Conservation (phyloP, 192 early-diverging fungal species). For the Entomortierella parvispora region DNA sequence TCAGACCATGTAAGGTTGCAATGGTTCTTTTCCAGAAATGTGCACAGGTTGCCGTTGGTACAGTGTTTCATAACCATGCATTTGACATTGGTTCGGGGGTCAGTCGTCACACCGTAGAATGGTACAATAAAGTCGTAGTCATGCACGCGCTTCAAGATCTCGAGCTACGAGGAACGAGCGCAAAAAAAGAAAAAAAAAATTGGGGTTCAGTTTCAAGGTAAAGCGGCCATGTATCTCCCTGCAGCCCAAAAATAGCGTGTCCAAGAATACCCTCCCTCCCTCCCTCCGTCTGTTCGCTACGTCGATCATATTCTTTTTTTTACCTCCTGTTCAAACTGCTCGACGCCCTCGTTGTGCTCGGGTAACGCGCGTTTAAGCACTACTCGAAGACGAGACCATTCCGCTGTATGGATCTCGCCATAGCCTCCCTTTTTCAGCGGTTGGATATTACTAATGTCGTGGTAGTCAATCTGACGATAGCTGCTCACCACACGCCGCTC, state of each 20-base stretch:
- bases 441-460: slow-evolving; percentile 36
- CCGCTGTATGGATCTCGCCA: slow-evolving; percentile 46
- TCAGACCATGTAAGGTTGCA: slow-evolving; percentile 39
- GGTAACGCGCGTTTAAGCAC: slow-evolving; percentile 38
- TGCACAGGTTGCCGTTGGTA: slow-evolving; percentile 42
- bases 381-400: slow-evolving; percentile 43
- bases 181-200: background rate
- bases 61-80: slow-evolving; percentile 52
- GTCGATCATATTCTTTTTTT: background rate
- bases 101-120: slow-evolving; percentile 40
- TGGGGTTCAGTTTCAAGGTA: no score
- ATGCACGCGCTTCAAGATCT: slow-evolving; percentile 44
- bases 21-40: slow-evolving; percentile 43
- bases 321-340: slow-evolving; percentile 50
- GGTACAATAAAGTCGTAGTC: slow-evolving; percentile 49
- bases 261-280: background rate
- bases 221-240: no score
- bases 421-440: slow-evolving; percentile 40
- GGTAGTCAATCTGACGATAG: slow-evolving; percentile 28
- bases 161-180: slow-evolving; percentile 23
- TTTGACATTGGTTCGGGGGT: slow-evolving; percentile 33
- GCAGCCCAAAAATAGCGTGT: no score
- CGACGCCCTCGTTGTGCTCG: slow-evolving; percentile 18
- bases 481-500: slow-evolving; percentile 26
- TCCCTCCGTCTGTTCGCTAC: background rate